These are phyloP conservation scores for Pichia thaimueangensis DNA, from an alignment of 805 yeast species.

Conservation along the genomic window DNA sequence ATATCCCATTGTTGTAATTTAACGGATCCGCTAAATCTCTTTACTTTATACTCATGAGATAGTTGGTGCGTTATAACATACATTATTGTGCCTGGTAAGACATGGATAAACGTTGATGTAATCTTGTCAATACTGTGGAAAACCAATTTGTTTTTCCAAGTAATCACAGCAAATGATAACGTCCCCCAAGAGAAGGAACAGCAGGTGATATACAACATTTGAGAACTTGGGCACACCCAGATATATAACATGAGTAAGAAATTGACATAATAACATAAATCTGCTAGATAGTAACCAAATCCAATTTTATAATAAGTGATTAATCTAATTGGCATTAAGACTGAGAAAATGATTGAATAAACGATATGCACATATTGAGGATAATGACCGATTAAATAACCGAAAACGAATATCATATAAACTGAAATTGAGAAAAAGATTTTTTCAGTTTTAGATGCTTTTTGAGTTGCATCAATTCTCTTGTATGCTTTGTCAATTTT, in stretches of 20 bases:
- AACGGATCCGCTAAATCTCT: slow-evolving; percentile 78
- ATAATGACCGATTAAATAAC: slow-evolving; percentile 67
- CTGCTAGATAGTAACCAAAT: slow-evolving; percentile 85
- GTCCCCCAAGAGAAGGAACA: slow-evolving; percentile 88
- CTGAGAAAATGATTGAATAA: slow-evolving; percentile 53
- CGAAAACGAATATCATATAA: slow-evolving; percentile 60
- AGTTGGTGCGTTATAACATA: slow-evolving; percentile 80
- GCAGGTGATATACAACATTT: slow-evolving; percentile 69
- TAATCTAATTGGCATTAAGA: slow-evolving; percentile 78
- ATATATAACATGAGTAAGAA: slow-evolving; percentile 58
- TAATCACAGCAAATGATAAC: slow-evolving; percentile 84
- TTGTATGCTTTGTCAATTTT: slow-evolving; percentile 34
- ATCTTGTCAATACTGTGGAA: slow-evolving; percentile 88
- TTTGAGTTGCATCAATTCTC: slow-evolving; percentile 31
- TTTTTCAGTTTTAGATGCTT: slow-evolving; percentile 61
- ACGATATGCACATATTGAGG: slow-evolving; percentile 74
- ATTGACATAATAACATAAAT: slow-evolving; percentile 89
- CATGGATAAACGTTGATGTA: slow-evolving; percentile 84
- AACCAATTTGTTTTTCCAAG: slow-evolving; percentile 93
- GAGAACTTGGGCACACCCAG: slow-evolving; percentile 78
- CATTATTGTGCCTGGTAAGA: slow-evolving; percentile 83
- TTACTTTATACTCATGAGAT: slow-evolving; percentile 39
- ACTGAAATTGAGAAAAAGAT: slow-evolving; percentile 71
- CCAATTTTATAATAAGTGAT: slow-evolving; percentile 74
- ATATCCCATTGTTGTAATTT: slow-evolving; percentile 66